Evolutionary conservation across 495 filamentous ascomycete species (phyloP).

Genomic region (Penicillium macrosclerotiorum): DNA sequence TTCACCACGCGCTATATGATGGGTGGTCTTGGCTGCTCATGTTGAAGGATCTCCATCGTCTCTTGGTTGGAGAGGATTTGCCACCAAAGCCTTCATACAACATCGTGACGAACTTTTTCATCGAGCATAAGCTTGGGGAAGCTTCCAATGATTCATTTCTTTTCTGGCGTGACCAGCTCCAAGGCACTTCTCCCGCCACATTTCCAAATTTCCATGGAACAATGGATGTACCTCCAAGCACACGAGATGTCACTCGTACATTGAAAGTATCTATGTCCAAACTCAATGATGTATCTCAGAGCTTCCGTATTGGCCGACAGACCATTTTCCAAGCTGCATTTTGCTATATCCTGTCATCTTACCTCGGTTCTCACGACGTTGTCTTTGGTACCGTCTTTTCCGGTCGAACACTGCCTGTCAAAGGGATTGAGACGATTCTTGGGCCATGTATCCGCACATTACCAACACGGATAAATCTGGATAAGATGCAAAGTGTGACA

Average conservation of each 20-base stretch:
- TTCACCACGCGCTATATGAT: slow-evolving; percentile 81
- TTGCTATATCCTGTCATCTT: slow-evolving; percentile 57
- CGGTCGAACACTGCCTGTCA: slow-evolving; percentile 65
- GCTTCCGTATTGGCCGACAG: slow-evolving; percentile 39
- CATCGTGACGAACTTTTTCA: slow-evolving; percentile 29
- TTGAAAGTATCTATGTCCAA: slow-evolving; percentile 22
- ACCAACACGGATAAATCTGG: slow-evolving; percentile 59
- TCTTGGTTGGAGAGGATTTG: slow-evolving; percentile 24
- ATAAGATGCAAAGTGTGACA: slow-evolving; percentile 41
- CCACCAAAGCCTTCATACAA: slow-evolving; percentile 25
- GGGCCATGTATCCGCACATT: slow-evolving; percentile 71
- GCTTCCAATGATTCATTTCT: slow-evolving; percentile 42
- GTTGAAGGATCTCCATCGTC: slow-evolving; percentile 55
- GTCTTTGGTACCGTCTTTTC: slow-evolving; percentile 72
- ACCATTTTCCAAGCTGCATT: slow-evolving; percentile 69
- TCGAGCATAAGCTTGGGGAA: slow-evolving; percentile 34
- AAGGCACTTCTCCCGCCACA: slow-evolving; percentile 24
- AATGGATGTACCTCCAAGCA: slow-evolving; percentile 6
- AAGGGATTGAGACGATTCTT: slow-evolving; percentile 64
- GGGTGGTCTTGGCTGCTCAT: slow-evolving; percentile 81
- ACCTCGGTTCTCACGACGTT: slow-evolving; percentile 61
- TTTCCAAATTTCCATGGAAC: slow-evolving; percentile 30
- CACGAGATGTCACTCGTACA: slow-evolving; percentile 33
- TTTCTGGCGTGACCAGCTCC: slow-evolving; percentile 68
- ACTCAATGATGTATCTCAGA: slow-evolving; percentile 29